Evolutionary conservation across 805 yeast species (phyloP), one percentile per base, ranked within the genome.

Genomic region (Lipomyces lipofer): DNA sequence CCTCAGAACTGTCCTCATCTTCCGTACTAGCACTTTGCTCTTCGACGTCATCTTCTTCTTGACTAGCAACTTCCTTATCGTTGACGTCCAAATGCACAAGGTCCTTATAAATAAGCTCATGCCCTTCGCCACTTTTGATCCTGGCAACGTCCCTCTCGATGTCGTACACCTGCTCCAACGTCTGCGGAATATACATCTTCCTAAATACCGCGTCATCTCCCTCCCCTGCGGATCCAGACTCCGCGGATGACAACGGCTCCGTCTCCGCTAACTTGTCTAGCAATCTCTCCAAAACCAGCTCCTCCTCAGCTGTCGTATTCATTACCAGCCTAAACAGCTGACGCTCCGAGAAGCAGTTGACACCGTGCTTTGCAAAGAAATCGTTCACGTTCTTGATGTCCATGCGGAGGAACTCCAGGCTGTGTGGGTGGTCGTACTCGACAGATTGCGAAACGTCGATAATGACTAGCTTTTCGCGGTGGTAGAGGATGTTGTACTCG

Each of bases 401-500:
- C 99, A 94, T 94, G 67, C 99, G 77, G 56, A 94, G 73, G 68
- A 94, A 94, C 69, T 94, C 98, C 61, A 94, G 76, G 40, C 96
- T 86, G 89, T 89, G 89, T 9, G 97, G 98, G 71, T 94, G 99
- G 64, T 90, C 97, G 8, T 97, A 97, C 69, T 94, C 98, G 22
- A 94, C 98, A 35, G 95, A 84, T 69, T 94, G 99, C 1, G 98
- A 91, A 9, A 94, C 99, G 73, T 94, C 99, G 63, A 94, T 88
- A 54, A 94, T 87, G 71, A 86, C 90, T 27, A 94, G 73, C 66
- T 82, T 80, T 30, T 79, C 84, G 6, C 87, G 69, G 66, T 92
- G 97, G 58, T 74, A 74, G 21, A 94, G 87, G 50, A 94, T 86
- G 69, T 94, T 94, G 74, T 94, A 94, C 70, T 94, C 99, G 58